Evolutionary conservation across 352 stramenopile genomes (phyloP).

Genomic region (Globisporangium lucens): DNA sequence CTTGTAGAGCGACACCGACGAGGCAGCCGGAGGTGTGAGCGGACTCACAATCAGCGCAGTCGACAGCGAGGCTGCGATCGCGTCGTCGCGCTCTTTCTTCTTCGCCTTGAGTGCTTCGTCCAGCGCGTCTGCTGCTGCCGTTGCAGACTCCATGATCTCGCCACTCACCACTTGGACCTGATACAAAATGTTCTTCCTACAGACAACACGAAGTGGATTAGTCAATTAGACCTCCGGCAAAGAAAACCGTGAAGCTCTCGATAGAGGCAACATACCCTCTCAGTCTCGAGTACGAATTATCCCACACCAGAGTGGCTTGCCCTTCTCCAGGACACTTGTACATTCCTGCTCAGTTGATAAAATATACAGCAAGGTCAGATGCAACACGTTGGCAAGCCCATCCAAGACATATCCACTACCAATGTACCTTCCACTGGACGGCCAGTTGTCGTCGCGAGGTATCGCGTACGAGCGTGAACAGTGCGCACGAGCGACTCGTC

Average conservation of each 20-base stretch:
- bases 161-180: constrained; percentile 65
- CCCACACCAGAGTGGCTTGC: constrained; percentile 63
- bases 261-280: constrained; percentile 37
- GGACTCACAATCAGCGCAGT: constrained; percentile 40
- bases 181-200: constrained; percentile 76
- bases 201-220: not conserved
- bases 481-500: constrained; percentile 38
- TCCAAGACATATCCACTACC: not conserved
- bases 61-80: constrained; percentile 25
- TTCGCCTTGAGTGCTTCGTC: constrained; percentile 61
- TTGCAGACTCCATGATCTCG: constrained; percentile 72
- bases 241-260: not conserved
- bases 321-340: constrained; percentile 58
- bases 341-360: constrained; percentile 23
- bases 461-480: constrained; percentile 63
- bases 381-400: not conserved
- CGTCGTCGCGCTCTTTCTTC: constrained; percentile 38
- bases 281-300: constrained; percentile 81
- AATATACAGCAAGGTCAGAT: not conserved
- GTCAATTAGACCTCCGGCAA: not conserved
- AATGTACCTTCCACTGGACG: constrained; percentile 52
- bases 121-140: constrained; percentile 62
- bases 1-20: constrained; percentile 31
- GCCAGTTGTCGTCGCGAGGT: constrained; percentile 41
- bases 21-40: constrained; percentile 8